These are phyloP conservation scores for Alternaria hordeiaustralica DNA, from an alignment of 2,329 filamentous ascomycete species.

Conservation along the genomic window DNA sequence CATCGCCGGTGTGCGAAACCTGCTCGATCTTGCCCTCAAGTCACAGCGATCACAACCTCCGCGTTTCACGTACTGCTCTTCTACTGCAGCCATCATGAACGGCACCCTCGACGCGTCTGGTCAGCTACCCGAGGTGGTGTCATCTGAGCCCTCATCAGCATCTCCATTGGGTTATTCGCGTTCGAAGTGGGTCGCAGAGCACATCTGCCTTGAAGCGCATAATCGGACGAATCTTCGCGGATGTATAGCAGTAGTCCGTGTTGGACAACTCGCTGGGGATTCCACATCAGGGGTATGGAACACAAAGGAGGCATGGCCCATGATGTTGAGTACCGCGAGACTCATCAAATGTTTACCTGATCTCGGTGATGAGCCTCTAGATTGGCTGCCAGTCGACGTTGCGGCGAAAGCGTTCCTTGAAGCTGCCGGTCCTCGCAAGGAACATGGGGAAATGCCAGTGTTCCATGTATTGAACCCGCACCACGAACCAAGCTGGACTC, in stretches of 20 bases:
- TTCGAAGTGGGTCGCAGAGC: constrained; percentile 65
- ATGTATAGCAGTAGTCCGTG: constrained; percentile 42
- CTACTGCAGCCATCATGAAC: constrained; percentile 55
- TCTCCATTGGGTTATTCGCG: constrained; percentile 62
- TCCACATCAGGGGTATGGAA: constrained; percentile 37
- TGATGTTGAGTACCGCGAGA: constrained; percentile 43
- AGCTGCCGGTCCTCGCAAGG: constrained; percentile 35
- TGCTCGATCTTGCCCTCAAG: constrained; percentile 55
- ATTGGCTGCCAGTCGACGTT: constrained; percentile 45
- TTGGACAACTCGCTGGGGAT: constrained; percentile 52
- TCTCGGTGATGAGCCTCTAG: constrained; percentile 33
- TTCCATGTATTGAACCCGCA: constrained; percentile 60
- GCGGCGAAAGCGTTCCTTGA: constrained; percentile 57
- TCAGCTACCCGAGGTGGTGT: constrained; percentile 51
- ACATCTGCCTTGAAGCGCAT: constrained; percentile 55
- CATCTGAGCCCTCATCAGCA: constrained; percentile 52
- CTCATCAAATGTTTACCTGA: constrained; percentile 41
- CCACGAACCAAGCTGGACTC: constrained; percentile 51
- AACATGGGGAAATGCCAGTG: constrained; percentile 36
- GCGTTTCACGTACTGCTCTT: constrained; percentile 60
- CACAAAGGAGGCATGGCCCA: constrained; percentile 44
- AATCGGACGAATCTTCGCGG: constrained; percentile 35
- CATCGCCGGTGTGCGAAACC: constrained; percentile 58
- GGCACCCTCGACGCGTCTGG: constrained; percentile 16
- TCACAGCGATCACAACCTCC: constrained; percentile 39